Evolutionary conservation across 2,329 filamentous ascomycete genomes (phyloP), one percentile per base, ranked within the genome.

Genomic region (Blumeriella jaapii): DNA sequence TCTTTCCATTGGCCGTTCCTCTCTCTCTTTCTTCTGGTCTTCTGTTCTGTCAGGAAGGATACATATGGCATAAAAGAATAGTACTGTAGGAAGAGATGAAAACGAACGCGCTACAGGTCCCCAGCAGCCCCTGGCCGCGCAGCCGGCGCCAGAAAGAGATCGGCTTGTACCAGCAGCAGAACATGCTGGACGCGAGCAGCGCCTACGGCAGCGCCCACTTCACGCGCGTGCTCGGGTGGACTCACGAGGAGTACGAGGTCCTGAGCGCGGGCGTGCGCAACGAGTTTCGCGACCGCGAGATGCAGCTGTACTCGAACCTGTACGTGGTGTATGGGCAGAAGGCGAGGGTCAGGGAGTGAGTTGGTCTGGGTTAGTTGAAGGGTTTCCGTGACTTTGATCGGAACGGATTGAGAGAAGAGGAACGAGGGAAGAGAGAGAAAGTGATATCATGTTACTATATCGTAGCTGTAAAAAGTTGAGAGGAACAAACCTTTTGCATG

Each of bases 91-190:
- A n/a, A n/a, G n/a, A n/a, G n/a, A n/a, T n/a, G n/a, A n/a, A n/a
- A n/a, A n/a, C n/a, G n/a, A n/a, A n/a, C n/a, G n/a, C n/a, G n/a
- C n/a, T n/a, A n/a, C 7, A 34, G 32, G 41, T 46, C 2, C 45
- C 49, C 2, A 30, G 36, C 31, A 31, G 33, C 7, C 44, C 44
- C 1, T 68, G 64, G 64, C 51, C 63, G 1, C 59, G 56, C 31
- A 58, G 62, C 12, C 42, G 51, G 0, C 50, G 49, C 8, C 44
- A 47, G 20, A 55, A 57, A 34, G 55, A 61, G 39, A 55, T 63
- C 10, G 62, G 62, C 0, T 11, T 45, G 5, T 50, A 49, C 31
- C 41, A 45, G 12, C 45, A 46, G 27, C 40, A 42, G 23, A 42
- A 45, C 20, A 46, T 48, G 40, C 29, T 48, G 7, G 47, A 45